Evolutionary conservation across 768 basidiomycete genomes (phyloP), one percentile per base, ranked within the genome.

Genomic region (Daedalea quercina): DNA sequence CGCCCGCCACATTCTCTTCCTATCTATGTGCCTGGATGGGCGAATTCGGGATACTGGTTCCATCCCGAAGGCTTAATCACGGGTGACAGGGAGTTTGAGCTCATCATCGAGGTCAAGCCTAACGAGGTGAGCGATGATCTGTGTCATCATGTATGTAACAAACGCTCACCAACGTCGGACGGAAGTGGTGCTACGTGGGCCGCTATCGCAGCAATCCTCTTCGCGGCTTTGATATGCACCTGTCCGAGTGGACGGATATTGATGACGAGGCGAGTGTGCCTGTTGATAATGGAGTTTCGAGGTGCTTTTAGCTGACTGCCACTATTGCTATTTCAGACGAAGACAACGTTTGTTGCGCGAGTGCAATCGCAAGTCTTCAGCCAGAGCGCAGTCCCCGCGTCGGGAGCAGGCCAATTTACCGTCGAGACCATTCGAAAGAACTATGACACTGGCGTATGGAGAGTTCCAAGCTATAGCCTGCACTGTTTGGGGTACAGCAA

Each of bases 21-120:
- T 17, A 54, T 69, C 20, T 58, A 53, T 13, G 57, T 70, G 23
- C 54, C 59, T 22, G 51, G 54, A 3, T 60, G 55, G 31, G 64
- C 57, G 11, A 57, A 60, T 48, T 51, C 61, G 3, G 69, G 69
- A 13, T 69, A 68, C 47, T 69, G 67, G 65, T 70, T 68, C 41
- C 57, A 57, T 54, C 67, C 64, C 3, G 50, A 57, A 23, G 54
- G 47, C 34, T 43, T 52, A 20, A 44, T 48, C 0, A 45, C 60
- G 1, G 47, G 56, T 25, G 50, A 59, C 7, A 35, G 12, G 3
- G 24, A 28, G n/a, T 67, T 69, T 41, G 66, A 69, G 11, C 56
- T 70, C 13, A 22, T 69, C 15, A 65, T 65, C 3, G 67, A 70
- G 57, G 55, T 54, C 4, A 50, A 52, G 33, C 33, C 3, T 17